Evolutionary conservation across 139 green algal genomes (phyloP).

Genomic region (Nannochloris sp.): DNA sequence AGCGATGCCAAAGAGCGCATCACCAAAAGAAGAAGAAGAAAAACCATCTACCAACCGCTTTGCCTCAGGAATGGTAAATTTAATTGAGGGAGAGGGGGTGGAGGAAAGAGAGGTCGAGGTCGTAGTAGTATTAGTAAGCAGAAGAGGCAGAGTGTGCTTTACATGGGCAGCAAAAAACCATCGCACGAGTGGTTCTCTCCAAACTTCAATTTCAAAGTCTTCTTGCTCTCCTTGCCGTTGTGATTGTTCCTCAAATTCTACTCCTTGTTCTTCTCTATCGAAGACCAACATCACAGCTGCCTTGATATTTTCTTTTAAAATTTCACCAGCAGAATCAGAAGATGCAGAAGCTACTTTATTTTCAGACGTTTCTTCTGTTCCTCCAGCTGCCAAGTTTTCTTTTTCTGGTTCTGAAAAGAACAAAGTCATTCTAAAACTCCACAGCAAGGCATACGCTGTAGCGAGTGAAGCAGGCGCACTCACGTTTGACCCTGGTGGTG

Average conservation of each 20-base stretch:
- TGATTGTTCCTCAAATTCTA: too few species aligned
- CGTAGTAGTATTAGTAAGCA: background rate
- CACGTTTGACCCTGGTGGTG: background rate
- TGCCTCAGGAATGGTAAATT: slow-evolving; percentile 10
- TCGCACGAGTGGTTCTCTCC: slow-evolving; percentile 31
- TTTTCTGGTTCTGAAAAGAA: too few species aligned
- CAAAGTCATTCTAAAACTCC: too few species aligned
- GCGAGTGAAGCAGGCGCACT: too few species aligned
- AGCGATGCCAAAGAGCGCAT: slow-evolving; percentile 37
- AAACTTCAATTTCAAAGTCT: too few species aligned
- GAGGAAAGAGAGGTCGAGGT: background rate
- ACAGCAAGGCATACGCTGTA: too few species aligned
- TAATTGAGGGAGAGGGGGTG: too few species aligned
- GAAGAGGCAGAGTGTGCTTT: background rate
- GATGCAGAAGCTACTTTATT: slow-evolving; percentile 14
- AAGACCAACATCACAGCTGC: slow-evolving; percentile 13
- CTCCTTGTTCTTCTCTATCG: slow-evolving; percentile 9
- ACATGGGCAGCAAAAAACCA: slow-evolving; percentile 38
- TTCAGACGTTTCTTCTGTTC: too few species aligned
- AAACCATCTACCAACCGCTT: slow-evolving; percentile 38
- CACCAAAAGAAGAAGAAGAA: slow-evolving; percentile 37
- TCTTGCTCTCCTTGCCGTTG: too few species aligned
- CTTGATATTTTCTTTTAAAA: slow-evolving; percentile 18
- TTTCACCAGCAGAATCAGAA: slow-evolving; percentile 27
- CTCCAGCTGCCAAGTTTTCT: too few species aligned